Evolutionary conservation across 129 eudicot genomes (phyloP).

Genomic region (Pseudognaphalium luteoalbum): DNA sequence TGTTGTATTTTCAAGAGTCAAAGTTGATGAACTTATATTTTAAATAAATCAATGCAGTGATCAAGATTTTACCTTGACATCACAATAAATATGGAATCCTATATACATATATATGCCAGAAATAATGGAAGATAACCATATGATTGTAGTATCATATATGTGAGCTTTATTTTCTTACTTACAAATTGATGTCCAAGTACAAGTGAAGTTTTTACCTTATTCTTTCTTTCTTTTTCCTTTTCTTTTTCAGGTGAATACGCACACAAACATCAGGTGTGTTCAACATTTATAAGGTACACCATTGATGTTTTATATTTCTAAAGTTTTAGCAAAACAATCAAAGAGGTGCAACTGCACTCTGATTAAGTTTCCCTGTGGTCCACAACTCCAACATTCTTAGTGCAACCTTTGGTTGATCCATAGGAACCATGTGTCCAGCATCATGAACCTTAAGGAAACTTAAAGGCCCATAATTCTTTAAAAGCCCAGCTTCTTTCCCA

Average conservation of each 20-base stretch:
- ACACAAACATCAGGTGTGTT: neutral
- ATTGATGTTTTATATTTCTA: neutral
- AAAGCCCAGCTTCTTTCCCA: constrained; percentile 14
- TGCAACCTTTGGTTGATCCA: constrained; percentile 15
- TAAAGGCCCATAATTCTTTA: constrained; percentile 4
- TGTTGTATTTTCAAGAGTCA: no score
- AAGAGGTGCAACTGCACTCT: neutral
- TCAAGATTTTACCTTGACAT: no score
- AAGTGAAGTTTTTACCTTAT: neutral
- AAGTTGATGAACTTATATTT: no score
- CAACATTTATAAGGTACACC: neutral
- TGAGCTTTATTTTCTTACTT: no score
- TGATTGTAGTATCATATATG: no score
- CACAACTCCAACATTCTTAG: constrained; percentile 18
- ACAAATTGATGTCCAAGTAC: neutral
- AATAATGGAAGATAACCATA: no score
- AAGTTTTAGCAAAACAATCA: neutral
- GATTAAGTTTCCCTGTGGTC: constrained; percentile 13
- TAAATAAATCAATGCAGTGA: no score
- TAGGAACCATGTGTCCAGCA: constrained; percentile 20
- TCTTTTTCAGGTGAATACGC: neutral
- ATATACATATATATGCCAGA: no score
- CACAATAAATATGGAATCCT: no score
- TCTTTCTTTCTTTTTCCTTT: neutral
- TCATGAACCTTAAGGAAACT: neutral